Evolutionary conservation across 2,329 filamentous ascomycete genomes (phyloP).

Genomic region (Pseudogymnoascus sp.): DNA sequence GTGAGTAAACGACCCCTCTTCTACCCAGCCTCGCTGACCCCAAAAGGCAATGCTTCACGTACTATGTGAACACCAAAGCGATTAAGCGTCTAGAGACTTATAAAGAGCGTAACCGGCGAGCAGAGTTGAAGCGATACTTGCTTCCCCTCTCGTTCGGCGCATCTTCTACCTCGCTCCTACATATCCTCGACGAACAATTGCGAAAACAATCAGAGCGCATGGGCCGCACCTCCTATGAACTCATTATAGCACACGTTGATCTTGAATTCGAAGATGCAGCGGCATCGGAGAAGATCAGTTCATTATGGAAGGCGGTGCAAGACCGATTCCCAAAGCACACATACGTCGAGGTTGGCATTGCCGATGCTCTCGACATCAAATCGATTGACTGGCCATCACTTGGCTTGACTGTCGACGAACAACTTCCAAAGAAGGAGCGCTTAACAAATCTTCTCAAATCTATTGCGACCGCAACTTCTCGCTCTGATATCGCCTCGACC

Average conservation of each 20-base stretch:
- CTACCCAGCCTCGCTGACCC: slow-evolving; percentile 8
- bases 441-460: slow-evolving; percentile 42
- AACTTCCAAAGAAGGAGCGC: slow-evolving; percentile 26
- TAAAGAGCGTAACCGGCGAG: slow-evolving; percentile 38
- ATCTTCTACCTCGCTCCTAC: slow-evolving; percentile 69
- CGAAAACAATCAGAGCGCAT: slow-evolving; percentile 56
- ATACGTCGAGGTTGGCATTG: slow-evolving; percentile 56
- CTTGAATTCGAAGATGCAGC: slow-evolving; percentile 23
- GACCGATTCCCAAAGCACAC: slow-evolving; percentile 56
- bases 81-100: slow-evolving; percentile 69
- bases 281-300: background rate
- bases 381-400: slow-evolving; percentile 48
- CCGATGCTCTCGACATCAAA: slow-evolving; percentile 46
- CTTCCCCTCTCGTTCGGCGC: slow-evolving; percentile 76
- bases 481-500: slow-evolving; percentile 62
- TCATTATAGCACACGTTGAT: slow-evolving; percentile 48
- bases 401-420: slow-evolving; percentile 14
- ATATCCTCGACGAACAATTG: slow-evolving; percentile 65
- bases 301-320: slow-evolving; percentile 32
- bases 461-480: slow-evolving; percentile 66
- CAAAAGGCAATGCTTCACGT: slow-evolving; percentile 66
- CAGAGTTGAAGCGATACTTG: slow-evolving; percentile 44
- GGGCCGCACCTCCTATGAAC: slow-evolving; percentile 57
- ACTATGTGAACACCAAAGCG: slow-evolving; percentile 70
- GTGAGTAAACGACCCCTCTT: slow-evolving; percentile 16